Base-by-base conservation (phyloP, 2,329 filamentous ascomycete species). In the Xylariaceae sp. region DNA sequence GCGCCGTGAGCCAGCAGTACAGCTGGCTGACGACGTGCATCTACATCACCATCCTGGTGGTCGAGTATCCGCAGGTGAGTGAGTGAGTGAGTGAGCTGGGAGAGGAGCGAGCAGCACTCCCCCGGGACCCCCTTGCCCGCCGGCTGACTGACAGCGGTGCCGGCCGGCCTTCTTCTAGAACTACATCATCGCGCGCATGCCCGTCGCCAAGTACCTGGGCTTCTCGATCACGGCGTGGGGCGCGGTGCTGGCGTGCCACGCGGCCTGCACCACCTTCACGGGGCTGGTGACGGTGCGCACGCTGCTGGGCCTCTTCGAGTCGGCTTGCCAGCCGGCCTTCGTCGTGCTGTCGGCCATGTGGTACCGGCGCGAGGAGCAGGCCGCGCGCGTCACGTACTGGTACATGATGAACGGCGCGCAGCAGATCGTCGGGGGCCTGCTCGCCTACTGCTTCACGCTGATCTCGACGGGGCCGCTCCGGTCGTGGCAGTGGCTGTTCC, bases 391-490 rank as follows among this genome's bases (percentile, higher is more conserved):
- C 3, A 80, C 77, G 0, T 83, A 77, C 55, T 85, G 80, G 80
- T 80, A 82, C 55, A 83, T 83, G 75, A 85, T 84, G 78, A 86
- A 85, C 51, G 80, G 81, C 2, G 69, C 67, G 1, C 80, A 85
- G 50, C 80, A 84, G 49, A 79, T 85, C 32, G 77, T 84, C 6
- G 80, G 80, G 19, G 81, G 81, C 5, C 67, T 85, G 0, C 63
- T 85, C 1, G 80, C 80, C 0, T 83, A 82, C 52, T 79, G 78
- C 42, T 69, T 70, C 45, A 63, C 67, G 3, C 60, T 74, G 3
- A 75, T 77, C 49, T 61, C 58, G 12, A 58, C 47, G 4, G 69
- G 72, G 3, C 61, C 66, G 0, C 62, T 83, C 37, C 68, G 68
- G 48, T 75, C 74, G 12, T 85, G 80, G 78, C 78, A 84, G 51